Evolutionary conservation across 371 early-diverging fungal genomes (phyloP), one percentile per base, ranked within the genome.

Genomic region (Nematocida sp.): DNA sequence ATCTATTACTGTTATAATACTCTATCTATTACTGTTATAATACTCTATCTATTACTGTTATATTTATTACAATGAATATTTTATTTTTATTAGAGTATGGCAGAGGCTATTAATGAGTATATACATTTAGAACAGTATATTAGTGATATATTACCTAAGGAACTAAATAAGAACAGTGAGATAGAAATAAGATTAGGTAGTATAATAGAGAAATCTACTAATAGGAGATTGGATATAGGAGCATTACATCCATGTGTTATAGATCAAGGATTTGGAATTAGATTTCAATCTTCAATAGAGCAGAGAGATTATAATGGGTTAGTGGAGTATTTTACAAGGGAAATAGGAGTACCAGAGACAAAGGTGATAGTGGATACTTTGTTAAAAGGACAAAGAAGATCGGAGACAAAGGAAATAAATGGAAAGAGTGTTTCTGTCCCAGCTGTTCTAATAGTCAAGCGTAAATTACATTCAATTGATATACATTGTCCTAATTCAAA

Each of bases 181-280:
- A 51, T 70, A 34, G 74, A 70, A 32, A 48, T 70, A 27, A n/a
- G 74, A 29, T 25, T 70, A 23, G 74, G 74, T 5, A 19, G 25
- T 13, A 34, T 70, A 2, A 60, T 70, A 41, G 74, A 70, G 15
- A 70, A 70, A 37, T 25, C 55, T 15, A 70, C 74, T 17, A 32
- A 57, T 25, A 21, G 23, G 7, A 47, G 74, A 32, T 47, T 70
- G 5, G 21, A 15, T 15, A 48, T 70, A 5, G 23, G 21, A 40
- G n/a, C 32, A 13, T 17, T 57, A 21, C 74, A 70, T 37, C 74
- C 74, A 32, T 58, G 74, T 47, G 37, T 70, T 43, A 70, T 70
- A 4, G 41, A 61, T 25, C 32, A 47, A 41, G 17, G 60, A 49
- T 58, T 60, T 27, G 60, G 60, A 15, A 27, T 70, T 9, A 41